These are phyloP conservation scores for Periglandula ipomoeae DNA, from an alignment of 2,329 filamentous ascomycete species.

Conservation along the genomic window DNA sequence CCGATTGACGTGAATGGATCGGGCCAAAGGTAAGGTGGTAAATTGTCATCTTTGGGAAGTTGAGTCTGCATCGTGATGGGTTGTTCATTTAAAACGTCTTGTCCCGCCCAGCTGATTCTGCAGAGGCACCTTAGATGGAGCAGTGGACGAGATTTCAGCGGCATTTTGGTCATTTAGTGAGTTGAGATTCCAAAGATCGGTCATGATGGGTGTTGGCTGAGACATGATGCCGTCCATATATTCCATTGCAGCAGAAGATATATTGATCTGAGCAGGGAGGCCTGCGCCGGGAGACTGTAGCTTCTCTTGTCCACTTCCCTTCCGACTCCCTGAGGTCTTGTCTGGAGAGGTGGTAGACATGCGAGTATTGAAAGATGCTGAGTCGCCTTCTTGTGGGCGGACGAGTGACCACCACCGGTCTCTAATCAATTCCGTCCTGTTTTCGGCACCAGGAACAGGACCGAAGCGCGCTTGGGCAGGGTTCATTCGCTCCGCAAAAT, in stretches of 20 bases:
- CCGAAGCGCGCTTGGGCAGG: conserved; percentile 37
- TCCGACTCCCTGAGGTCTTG: conserved; percentile 3
- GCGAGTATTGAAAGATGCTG: not conserved
- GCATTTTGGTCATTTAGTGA: not conserved
- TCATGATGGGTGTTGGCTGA: conserved; percentile 25
- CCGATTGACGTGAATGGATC: conserved; percentile 22
- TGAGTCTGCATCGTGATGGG: conserved; percentile 15
- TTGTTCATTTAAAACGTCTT: conserved; percentile 13
- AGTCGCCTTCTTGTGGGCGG: conserved; percentile 19
- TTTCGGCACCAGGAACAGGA: conserved; percentile 36
- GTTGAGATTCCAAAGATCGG: conserved; percentile 22
- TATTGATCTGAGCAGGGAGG: conserved; percentile 14
- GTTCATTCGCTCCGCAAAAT: conserved; percentile 37
- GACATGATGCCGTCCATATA: conserved; percentile 29
- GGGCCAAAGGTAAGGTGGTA: conserved; percentile 34
- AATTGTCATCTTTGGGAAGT: conserved; percentile 22
- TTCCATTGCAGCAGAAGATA: conserved; percentile 22
- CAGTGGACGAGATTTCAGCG: not conserved
- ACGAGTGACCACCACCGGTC: conserved; percentile 45
- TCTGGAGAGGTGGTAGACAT: not conserved
- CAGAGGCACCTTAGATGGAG: not conserved
- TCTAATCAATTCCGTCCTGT: conserved; percentile 33
- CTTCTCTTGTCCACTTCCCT: conserved; percentile 11
- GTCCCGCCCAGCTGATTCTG: not conserved
- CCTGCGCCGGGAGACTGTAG: conserved; percentile 8